Evolutionary conservation across 805 yeast genomes (phyloP).

Genomic region (Danielozyma ontarioensis): DNA sequence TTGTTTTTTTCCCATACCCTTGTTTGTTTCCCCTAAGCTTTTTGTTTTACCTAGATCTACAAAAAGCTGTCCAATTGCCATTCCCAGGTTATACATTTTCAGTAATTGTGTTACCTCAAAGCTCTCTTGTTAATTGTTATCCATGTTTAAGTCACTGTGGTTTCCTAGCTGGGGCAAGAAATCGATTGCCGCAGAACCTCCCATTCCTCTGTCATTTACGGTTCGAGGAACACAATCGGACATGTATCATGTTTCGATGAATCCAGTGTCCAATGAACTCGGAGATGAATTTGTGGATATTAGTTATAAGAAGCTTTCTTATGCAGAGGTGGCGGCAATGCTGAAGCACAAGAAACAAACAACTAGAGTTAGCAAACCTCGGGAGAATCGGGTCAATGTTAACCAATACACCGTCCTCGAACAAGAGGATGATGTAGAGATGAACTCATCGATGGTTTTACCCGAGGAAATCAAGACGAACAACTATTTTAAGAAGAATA

Average conservation of each 20-base stretch:
- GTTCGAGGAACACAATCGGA: neutral
- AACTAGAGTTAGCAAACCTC: constrained; percentile 4
- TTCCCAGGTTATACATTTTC: too few species aligned
- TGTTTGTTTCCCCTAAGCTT: neutral
- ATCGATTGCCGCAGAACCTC: neutral
- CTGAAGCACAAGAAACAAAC: constrained; percentile 18
- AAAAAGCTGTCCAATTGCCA: too few species aligned
- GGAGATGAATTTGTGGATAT: constrained; percentile 34
- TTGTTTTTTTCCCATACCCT: neutral
- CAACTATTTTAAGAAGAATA: constrained; percentile 14
- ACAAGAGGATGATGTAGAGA: constrained; percentile 5
- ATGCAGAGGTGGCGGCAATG: constrained; percentile 40
- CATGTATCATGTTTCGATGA: neutral
- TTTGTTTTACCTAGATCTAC: too few species aligned
- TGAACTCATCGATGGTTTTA: constrained; percentile 7
- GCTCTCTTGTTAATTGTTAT: neutral
- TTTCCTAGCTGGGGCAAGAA: neutral
- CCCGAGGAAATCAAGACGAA: constrained; percentile 13
- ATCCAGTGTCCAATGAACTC: constrained; percentile 9
- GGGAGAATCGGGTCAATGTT: constrained; percentile 4
- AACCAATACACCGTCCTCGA: constrained; percentile 13
- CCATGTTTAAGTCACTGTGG: neutral
- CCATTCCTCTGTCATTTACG: neutral
- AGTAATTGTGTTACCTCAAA: too few species aligned
- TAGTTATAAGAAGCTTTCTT: constrained; percentile 29